Conservation (phyloP, 331 rosid species). For the Cucumis variabilis region DNA sequence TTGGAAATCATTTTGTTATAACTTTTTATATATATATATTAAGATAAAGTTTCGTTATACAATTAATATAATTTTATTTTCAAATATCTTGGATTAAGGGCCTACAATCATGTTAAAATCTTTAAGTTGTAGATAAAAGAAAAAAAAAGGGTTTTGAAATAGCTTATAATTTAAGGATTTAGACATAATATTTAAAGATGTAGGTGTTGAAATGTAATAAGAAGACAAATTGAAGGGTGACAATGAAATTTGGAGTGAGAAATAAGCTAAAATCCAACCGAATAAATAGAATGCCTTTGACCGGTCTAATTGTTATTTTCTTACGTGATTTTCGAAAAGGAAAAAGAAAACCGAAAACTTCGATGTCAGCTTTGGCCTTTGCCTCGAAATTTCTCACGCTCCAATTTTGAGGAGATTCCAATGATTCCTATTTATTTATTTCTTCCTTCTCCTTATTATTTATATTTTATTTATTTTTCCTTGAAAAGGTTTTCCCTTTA, state of each 20-base stretch:
- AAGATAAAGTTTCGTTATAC: no score
- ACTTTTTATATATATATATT: no score
- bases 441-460: neutral
- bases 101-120: no score
- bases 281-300: neutral
- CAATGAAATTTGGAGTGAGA: neutral
- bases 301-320: slow-evolving; percentile 1
- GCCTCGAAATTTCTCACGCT: slow-evolving; percentile 20
- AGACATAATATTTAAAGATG: neutral
- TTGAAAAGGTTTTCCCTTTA: no score
- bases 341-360: slow-evolving; percentile 11
- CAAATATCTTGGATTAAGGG: no score
- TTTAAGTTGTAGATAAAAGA: no score
- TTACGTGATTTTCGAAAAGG: neutral
- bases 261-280: neutral
- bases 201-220: neutral
- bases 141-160: no score
- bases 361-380: neutral
- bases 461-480: no score
- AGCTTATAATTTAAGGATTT: neutral
- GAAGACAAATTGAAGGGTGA: neutral
- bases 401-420: neutral
- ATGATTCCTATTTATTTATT: neutral
- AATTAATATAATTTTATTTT: no score
- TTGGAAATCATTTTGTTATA: no score